Evolutionary conservation across 352 stramenopile species (phyloP).

Genomic region (Globisporangium nagaii): DNA sequence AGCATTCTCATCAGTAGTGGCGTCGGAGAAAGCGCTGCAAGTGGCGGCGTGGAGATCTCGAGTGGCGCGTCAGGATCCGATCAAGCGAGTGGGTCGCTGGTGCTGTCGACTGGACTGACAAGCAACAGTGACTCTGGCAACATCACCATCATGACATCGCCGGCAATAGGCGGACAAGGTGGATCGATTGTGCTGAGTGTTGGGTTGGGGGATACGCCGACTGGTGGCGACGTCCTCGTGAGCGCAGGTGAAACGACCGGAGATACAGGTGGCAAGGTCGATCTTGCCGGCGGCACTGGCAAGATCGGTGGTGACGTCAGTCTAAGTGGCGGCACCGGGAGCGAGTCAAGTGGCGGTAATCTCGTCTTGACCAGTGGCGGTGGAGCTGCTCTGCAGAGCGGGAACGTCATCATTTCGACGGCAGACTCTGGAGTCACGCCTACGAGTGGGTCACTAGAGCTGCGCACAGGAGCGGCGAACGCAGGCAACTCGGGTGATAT

Average conservation of each 20-base stretch:
- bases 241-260: conserved; percentile 11
- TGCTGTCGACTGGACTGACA: conserved; percentile 9
- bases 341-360: conserved; percentile 12
- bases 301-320: conserved; percentile 10
- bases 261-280: conserved; percentile 6
- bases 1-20: conserved; percentile 23
- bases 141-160: conserved; percentile 4
- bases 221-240: conserved; percentile 4
- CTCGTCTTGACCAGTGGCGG: conserved; percentile 20
- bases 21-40: conserved; percentile 13
- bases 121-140: conserved; percentile 2
- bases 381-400: conserved; percentile 14
- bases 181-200: conserved; percentile 12
- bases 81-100: conserved; percentile 15
- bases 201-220: conserved; percentile 2
- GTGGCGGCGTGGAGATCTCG: conserved; percentile 20
- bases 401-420: conserved; percentile 18
- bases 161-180: conserved; percentile 4
- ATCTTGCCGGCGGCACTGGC: conserved; percentile 4
- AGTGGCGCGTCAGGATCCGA: conserved; percentile 12
- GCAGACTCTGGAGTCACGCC: conserved; percentile 10
- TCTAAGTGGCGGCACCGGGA: conserved; percentile 9
- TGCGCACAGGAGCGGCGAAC: conserved; percentile 16
- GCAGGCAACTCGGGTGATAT: conserved; percentile 13
- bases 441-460: conserved; percentile 15